Conservation (phyloP, 768 basidiomycete species). For the Boletus tomentosulus region DNA sequence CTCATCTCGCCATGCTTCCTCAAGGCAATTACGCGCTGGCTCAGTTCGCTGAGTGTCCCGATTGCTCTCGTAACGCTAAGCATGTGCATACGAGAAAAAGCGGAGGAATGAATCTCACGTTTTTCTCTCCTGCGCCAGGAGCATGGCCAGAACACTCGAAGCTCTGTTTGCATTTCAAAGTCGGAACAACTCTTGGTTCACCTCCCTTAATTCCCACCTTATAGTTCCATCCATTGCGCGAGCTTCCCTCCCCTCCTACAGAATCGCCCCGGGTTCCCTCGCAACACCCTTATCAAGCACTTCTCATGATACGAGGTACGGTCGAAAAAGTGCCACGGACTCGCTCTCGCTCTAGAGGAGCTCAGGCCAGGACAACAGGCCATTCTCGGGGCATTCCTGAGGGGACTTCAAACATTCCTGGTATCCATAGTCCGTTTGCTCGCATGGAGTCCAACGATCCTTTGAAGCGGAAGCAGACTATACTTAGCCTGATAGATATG, state of each 20-base stretch:
- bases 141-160: conserved; percentile 35
- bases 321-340: conserved; percentile 24
- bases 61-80: conserved; percentile 31
- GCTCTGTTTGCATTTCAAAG: conserved; percentile 33
- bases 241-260: conserved; percentile 16
- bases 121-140: conserved; percentile 29
- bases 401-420: conserved; percentile 20
- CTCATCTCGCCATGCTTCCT: conserved; percentile 26
- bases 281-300: conserved; percentile 19
- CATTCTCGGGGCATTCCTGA: conserved; percentile 27
- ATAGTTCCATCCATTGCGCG: conserved; percentile 22
- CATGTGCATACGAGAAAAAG: conserved; percentile 30
- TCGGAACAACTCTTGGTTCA: conserved; percentile 25
- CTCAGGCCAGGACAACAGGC: conserved; percentile 25
- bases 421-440: conserved; percentile 25
- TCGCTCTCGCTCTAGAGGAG: conserved; percentile 24
- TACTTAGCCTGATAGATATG: conserved; percentile 45
- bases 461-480: conserved; percentile 41
- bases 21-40: conserved; percentile 36
- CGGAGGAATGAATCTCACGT: conserved; percentile 36
- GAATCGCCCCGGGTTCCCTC: conserved; percentile 22
- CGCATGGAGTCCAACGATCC: conserved; percentile 28
- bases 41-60: conserved; percentile 35
- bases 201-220: conserved; percentile 29
- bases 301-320: conserved; percentile 32